Evolutionary conservation across 805 yeast species (phyloP), one percentile per base, ranked within the genome.

Genomic region (Saccharomycopsis sp.): DNA sequence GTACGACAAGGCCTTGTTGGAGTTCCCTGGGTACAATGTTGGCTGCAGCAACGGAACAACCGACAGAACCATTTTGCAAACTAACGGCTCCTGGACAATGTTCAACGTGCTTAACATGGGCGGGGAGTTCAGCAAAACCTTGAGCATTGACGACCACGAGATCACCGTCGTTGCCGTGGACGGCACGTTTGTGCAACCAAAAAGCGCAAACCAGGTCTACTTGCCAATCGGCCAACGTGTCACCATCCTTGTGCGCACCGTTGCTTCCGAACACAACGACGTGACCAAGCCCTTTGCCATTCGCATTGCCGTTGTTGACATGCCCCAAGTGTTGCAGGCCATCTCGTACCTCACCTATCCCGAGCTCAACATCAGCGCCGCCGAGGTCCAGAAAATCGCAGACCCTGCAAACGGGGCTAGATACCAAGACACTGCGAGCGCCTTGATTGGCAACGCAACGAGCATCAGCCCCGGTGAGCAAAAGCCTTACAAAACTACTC

Each of bases 161-260:
- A 38, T 61, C 25, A 48, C 50, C 25, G 50, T 59, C 6, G 48
- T 61, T 18, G 62, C 64, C 12, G 51, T 61, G 13, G 65, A 61
- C 38, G 64, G 64, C 12, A 42, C 50, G 1, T 61, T 56, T 32
- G 52, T 58, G 10, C 20, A 50, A 8, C 63, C 65, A 6, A 42
- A 35, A 16, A 36, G 35, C 12, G 56, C 45, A 12, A 52, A 57
- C 21, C 60, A 58, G 20, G 30, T 60, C 3, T 50, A 53, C 19
- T 42, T 61, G 25, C 63, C 65, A 1, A 60, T 58, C 32, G 65
- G 64, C 2, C 50, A 62, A 9, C 42, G 65, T 32, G 43, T 55
- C 13, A 52, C 63, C 3, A 49, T 54, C 6, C 34, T 57, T 8
- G 50, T 61, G 13, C 51, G 54, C 38, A 57, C 63, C n/a, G n/a